phyloP scores from a whole-genome alignment of 768 basidiomycete species.

The Boletus subcaerulescens region DNA sequence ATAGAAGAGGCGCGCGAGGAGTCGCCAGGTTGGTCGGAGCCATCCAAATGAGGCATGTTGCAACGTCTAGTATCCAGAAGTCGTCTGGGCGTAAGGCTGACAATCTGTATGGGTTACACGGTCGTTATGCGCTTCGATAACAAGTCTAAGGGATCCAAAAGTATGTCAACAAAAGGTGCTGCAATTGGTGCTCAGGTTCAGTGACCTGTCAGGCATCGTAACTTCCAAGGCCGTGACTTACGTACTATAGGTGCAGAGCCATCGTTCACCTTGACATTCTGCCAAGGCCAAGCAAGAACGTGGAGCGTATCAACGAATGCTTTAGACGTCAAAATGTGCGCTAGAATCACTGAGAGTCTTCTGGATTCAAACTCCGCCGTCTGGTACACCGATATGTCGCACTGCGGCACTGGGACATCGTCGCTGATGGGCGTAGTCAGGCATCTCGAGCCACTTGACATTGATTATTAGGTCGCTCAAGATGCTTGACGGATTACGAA shows the following conservation, averaged over 20 bases:
- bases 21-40: constrained; percentile 82
- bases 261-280: neutral
- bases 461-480: too few relatives aligned
- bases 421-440: too few relatives aligned
- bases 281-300: neutral
- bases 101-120: neutral
- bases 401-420: too few relatives aligned
- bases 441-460: too few relatives aligned
- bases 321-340: neutral
- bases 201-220: too few relatives aligned
- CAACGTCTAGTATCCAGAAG: neutral
- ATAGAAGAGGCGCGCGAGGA: constrained; percentile 76
- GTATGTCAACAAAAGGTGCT: neutral
- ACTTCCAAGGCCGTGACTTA: constrained; percentile 5
- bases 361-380: too few relatives aligned
- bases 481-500: too few relatives aligned
- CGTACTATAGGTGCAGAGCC: constrained; percentile 1
- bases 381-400: too few relatives aligned
- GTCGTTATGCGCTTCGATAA: neutral
- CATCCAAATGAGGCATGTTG: constrained; percentile 40
- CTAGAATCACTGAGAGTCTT: too few relatives aligned
- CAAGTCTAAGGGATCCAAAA: neutral
- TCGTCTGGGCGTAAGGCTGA: neutral
- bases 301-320: neutral
- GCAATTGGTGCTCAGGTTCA: too few relatives aligned